Evolutionary conservation across 805 yeast species (phyloP), one percentile per base, ranked within the genome.

Genomic region (Cephaloascus albidus): DNA sequence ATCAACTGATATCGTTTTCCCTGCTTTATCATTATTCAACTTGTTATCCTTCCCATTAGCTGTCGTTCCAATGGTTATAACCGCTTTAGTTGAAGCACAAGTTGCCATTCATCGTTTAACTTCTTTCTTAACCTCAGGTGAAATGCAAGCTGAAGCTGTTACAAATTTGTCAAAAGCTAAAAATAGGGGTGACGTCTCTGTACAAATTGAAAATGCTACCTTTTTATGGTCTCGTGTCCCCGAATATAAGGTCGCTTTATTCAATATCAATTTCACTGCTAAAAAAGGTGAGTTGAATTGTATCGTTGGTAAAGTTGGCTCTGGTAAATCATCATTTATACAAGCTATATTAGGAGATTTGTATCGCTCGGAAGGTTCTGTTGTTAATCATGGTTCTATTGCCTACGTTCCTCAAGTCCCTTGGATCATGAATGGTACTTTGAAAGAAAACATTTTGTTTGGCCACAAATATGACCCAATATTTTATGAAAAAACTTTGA

Each of bases 361-460:
- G 46, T 77, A 82, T 57, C 81, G 83, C 57, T 69, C 78, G 16
- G 72, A 75, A 38, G 97, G 97, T 34, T 62, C 72, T 17, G 89
- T 85, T 4, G 65, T 67, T 15, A 74, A 81, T 10, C 81, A 74
- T 53, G 97, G 97, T 33, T 69, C 74, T 36, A 68, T 85, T 28
- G 97, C 97, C 0, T 90, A 89, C 57, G 95, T 84, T 33, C 80
- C 95, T 2, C 97, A 89, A 61, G 79, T 84, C 32, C 94, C 98
- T 1, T 93, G 98, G 98, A 88, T 93, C 46, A 83, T 88, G 84
- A 93, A 93, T 55, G 97, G 95, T 28, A 71, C 94, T 3, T 90
- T 93, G 4, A 82, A 76, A 49, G 97, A 93, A 23, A 93, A 93
- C 54, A 85, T 93, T 53, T 58, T 88, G 39, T 93, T 93, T 61